These are phyloP conservation scores for Cylindrodendrum hubeiense DNA, from an alignment of 2,329 filamentous ascomycete genomes.

Conservation along the genomic window DNA sequence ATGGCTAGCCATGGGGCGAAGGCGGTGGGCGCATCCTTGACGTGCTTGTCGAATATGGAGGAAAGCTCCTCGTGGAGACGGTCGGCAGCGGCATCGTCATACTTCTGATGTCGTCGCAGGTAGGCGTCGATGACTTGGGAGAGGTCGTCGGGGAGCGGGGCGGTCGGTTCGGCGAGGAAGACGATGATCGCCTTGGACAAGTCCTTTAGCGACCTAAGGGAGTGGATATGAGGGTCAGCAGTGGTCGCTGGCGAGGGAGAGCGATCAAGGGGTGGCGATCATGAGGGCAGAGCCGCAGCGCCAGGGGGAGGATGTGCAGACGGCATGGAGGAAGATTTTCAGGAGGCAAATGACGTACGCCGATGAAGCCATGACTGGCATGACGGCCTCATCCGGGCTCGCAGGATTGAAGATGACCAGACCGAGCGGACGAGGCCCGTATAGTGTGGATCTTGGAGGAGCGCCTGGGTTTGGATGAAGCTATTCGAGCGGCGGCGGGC, in stretches of 20 bases:
- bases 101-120: slow-evolving; percentile 74
- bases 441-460: slow-evolving; percentile 35
- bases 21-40: slow-evolving; percentile 67
- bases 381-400: slow-evolving; percentile 44
- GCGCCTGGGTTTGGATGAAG: slow-evolving; percentile 35
- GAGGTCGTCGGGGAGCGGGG: slow-evolving; percentile 77
- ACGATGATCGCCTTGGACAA: slow-evolving; percentile 68
- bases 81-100: slow-evolving; percentile 77
- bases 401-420: slow-evolving; percentile 38
- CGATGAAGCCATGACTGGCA: slow-evolving; percentile 45
- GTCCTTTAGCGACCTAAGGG: slow-evolving; percentile 68
- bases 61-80: slow-evolving; percentile 81
- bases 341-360: slow-evolving; percentile 43
- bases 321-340: slow-evolving; percentile 38
- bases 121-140: slow-evolving; percentile 73
- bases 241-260: slow-evolving; percentile 21
- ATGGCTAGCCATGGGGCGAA: slow-evolving; percentile 77
- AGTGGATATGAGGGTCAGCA: slow-evolving; percentile 39
- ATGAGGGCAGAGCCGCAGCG: slow-evolving; percentile 27
- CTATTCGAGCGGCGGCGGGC: slow-evolving; percentile 29
- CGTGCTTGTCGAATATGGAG: slow-evolving; percentile 73
- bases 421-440: slow-evolving; percentile 39
- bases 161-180: slow-evolving; percentile 61
- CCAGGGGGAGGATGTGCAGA: slow-evolving; percentile 20
- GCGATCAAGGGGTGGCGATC: slow-evolving; percentile 30